Evolutionary conservation across 257 asterid species (phyloP).

Genomic region (Solanum megistacrolobum): DNA sequence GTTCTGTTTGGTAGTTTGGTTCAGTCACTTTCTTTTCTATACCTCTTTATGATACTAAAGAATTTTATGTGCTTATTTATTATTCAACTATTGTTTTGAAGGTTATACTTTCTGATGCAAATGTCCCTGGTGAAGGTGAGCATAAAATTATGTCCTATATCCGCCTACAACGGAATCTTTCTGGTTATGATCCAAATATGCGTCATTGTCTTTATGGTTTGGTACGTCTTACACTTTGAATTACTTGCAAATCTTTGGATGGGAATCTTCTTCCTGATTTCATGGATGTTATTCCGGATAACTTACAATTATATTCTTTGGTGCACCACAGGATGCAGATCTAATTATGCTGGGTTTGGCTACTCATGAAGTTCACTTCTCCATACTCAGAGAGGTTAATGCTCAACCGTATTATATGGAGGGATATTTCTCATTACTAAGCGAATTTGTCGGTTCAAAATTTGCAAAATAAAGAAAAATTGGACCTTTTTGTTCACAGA

Average conservation of each 20-base stretch:
- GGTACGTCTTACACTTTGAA: slow-evolving; percentile 18
- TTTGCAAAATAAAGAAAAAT: background rate
- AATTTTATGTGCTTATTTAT: background rate
- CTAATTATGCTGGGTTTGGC: slow-evolving; percentile 60
- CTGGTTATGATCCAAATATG: slow-evolving; percentile 49
- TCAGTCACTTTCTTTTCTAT: background rate
- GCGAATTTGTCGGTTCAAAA: background rate
- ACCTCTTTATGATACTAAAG: background rate
- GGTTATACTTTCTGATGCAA: slow-evolving; percentile 64
- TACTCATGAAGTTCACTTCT: slow-evolving; percentile 53
- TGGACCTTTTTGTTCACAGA: background rate
- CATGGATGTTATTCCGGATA: background rate
- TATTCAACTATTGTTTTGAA: slow-evolving; percentile 1
- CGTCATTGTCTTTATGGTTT: slow-evolving; percentile 57
- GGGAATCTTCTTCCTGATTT: background rate
- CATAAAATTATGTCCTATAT: slow-evolving; percentile 60
- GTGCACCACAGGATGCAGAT: slow-evolving; percentile 49
- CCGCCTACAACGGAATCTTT: slow-evolving; percentile 33
- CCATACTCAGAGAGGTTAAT: slow-evolving; percentile 56
- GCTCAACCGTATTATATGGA: background rate
- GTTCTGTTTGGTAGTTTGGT: background rate
- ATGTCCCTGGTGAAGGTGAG: slow-evolving; percentile 77
- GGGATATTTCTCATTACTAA: background rate
- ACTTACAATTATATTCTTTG: background rate
- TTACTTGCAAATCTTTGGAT: background rate